phyloP scores from a whole-genome alignment of 2,329 filamentous ascomycete genomes.

The Aciculosporium take region DNA sequence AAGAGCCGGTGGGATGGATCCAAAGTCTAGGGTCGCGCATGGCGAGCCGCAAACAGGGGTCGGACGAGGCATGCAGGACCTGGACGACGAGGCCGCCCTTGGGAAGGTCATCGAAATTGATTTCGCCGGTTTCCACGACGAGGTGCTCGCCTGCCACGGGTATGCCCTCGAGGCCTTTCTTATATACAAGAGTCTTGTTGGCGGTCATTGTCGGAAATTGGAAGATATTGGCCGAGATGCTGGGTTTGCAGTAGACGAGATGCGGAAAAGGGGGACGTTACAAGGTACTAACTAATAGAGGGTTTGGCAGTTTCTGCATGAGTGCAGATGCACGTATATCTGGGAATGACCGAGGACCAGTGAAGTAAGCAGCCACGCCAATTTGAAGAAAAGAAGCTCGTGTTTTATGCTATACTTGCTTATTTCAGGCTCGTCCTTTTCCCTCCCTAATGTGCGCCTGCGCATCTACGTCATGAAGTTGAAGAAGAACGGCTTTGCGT shows the following conservation, averaged over 20 bases:
- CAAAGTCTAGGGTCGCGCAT: slow-evolving; percentile 52
- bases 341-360: no score
- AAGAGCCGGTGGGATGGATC: slow-evolving; percentile 45
- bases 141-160: slow-evolving; percentile 61
- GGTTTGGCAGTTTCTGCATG: no score
- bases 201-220: slow-evolving; percentile 17
- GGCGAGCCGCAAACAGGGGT: slow-evolving; percentile 71
- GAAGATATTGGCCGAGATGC: background rate
- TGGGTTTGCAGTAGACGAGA: background rate
- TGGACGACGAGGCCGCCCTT: slow-evolving; percentile 54
- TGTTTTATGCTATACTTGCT: no score
- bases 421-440: no score
- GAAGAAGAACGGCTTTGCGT: no score
- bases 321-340: no score
- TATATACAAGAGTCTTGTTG: slow-evolving; percentile 69
- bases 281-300: no score
- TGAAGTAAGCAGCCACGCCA: no score
- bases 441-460: no score
- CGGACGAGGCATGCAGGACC: slow-evolving; percentile 61
- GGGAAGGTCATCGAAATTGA: slow-evolving; percentile 49
- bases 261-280: background rate
- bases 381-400: no score
- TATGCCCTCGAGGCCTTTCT: slow-evolving; percentile 47
- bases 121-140: slow-evolving; percentile 47
- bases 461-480: no score